Evolutionary conservation across 768 basidiomycete species (phyloP), one percentile per base, ranked within the genome.

Genomic region (Symmetrospora coprosmae): DNA sequence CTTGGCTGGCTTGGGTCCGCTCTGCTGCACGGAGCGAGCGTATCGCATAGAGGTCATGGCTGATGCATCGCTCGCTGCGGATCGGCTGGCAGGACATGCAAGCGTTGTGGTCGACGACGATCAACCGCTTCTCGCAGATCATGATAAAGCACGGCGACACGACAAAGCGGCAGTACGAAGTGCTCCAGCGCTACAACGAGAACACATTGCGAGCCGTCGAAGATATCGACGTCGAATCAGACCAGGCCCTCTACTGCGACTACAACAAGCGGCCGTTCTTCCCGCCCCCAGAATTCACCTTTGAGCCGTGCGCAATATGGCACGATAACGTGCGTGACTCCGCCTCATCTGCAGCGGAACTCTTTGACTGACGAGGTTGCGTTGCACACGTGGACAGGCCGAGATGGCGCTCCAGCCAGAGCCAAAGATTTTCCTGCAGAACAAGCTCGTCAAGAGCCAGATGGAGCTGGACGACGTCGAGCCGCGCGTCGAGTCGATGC

Each of bases 291-390:
- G 55, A 45, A 7, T 58, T 58, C 31, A 46, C 55, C 16, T 58
- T 58, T 25, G 55, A 58, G 55, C 55, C 55, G 13, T 58, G 55
- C 21, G 30, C 41, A 3, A 58, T 58, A 25, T 58, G 55, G 55
- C 55, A 58, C 34, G 55, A 58, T 23, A 58, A 58, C 46, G 55
- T 46, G 25, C 14, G 55, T 27, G 19, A 23, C 9, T 11, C 16
- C 28, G 5, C 39, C 9, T 38, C 19, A n/a, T n/a, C n/a, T n/a
- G n/a, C 11, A 53, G 6, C 6, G 7, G 31, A 31, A 8, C 23
- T 33, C 11, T 35, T 19, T 21, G 35, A 40, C 50, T 7, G 33
- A 5, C 27, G 7, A 34, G 21, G 21, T 9, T 21, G 13, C 9
- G 23, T 33, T 16, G 4, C 17, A 9, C 31, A 34, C 17, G n/a